Evolutionary conservation across 805 yeast species (phyloP).

Genomic region (Middelhovenomyces tepae): DNA sequence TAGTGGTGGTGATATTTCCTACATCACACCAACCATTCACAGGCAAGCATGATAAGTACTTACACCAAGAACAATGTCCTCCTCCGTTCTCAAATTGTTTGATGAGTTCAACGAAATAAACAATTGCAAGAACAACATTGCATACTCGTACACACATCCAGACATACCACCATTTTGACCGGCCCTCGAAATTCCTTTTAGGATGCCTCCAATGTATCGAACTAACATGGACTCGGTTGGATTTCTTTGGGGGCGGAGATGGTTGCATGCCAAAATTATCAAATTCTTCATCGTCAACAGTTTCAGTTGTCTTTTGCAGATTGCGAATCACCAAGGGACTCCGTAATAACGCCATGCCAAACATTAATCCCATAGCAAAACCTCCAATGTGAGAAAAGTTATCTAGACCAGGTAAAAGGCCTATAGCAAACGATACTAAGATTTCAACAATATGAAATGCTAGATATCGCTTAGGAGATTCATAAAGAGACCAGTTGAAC

Average conservation of each 20-base stretch:
- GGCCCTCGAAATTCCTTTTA: conserved; percentile 15
- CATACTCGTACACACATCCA: conserved; percentile 47
- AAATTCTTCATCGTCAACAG: too few species aligned
- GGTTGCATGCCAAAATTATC: conserved; percentile 4
- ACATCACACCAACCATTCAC: conserved; percentile 61
- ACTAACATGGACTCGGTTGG: conserved; percentile 16
- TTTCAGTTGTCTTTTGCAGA: too few species aligned
- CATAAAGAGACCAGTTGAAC: conserved; percentile 41
- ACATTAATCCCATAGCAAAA: conserved; percentile 49
- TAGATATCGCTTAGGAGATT: conserved; percentile 39
- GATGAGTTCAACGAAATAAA: conserved; percentile 42
- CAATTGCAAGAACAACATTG: conserved; percentile 37
- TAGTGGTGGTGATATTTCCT: conserved; percentile 28
- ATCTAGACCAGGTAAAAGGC: conserved; percentile 64
- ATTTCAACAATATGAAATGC: conserved; percentile 46
- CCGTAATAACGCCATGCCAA: conserved; percentile 41
- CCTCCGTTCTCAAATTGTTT: conserved; percentile 43
- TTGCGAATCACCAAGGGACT: conserved; percentile 38
- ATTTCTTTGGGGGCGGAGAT: conserved; percentile 17
- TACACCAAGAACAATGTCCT: conserved; percentile 60
- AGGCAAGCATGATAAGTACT: conserved; percentile 61
- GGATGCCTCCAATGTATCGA: conserved; percentile 19
- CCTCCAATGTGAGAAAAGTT: conserved; percentile 74
- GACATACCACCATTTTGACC: conserved; percentile 31
- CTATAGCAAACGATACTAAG: conserved; percentile 49